Conservation (phyloP, 257 asterid genomes). For the Capsicum baccatum region DNA sequence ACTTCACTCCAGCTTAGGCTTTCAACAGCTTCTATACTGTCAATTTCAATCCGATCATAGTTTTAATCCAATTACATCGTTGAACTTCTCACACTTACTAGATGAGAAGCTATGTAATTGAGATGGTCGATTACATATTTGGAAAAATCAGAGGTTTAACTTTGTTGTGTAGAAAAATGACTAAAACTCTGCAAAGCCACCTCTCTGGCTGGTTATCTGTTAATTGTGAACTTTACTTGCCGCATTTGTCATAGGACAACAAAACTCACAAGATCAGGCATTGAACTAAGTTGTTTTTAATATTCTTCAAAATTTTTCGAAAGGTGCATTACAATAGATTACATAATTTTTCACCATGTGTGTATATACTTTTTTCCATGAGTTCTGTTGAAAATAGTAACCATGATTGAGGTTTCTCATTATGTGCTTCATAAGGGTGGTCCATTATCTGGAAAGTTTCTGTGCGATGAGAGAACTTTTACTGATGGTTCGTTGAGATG, state of each 20-base stretch:
- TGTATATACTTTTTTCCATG: background rate
- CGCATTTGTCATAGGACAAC: background rate
- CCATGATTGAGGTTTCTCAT: slow-evolving; percentile 25
- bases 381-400: slow-evolving; percentile 1
- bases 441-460: slow-evolving; percentile 9
- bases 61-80: background rate
- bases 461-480: background rate
- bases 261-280: background rate
- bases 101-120: slow-evolving; percentile 6
- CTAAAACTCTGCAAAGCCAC: background rate
- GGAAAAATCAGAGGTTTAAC: background rate
- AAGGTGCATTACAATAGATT: slow-evolving; percentile 11
- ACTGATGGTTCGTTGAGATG: background rate
- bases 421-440: background rate
- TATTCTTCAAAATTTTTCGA: background rate
- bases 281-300: background rate
- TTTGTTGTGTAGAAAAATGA: slow-evolving; percentile 17
- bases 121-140: background rate
- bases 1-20: background rate
- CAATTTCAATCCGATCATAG: background rate
- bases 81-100: background rate
- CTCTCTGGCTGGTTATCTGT: background rate
- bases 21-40: background rate
- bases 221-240: background rate
- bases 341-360: background rate